Conservation (phyloP, 768 basidiomycete genomes). For the Tulasnella sp. region DNA sequence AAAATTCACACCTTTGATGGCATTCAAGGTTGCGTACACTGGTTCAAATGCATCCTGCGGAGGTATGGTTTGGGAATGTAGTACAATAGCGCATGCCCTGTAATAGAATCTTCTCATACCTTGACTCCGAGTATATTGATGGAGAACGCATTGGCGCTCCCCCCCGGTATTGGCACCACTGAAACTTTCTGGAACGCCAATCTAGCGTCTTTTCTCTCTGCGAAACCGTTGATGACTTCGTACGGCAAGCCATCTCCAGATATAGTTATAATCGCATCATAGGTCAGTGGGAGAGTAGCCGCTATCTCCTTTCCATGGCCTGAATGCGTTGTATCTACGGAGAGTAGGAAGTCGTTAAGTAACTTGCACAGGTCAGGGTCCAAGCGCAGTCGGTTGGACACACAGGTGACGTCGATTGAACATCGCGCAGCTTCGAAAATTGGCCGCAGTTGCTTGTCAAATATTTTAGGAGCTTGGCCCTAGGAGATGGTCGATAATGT, state of each 20-base stretch:
- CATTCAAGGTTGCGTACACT: slow-evolving; percentile 61
- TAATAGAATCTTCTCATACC: slow-evolving; percentile 29
- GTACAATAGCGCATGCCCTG: neutral
- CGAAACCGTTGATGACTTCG: slow-evolving; percentile 76
- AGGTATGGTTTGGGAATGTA: slow-evolving; percentile 1
- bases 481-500: slow-evolving; percentile 23
- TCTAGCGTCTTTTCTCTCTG: slow-evolving; percentile 46
- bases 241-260: slow-evolving; percentile 80
- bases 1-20: slow-evolving; percentile 68
- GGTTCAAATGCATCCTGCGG: slow-evolving; percentile 57
- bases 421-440: slow-evolving; percentile 60
- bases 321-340: slow-evolving; percentile 47
- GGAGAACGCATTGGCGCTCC: slow-evolving; percentile 68
- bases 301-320: slow-evolving; percentile 60
- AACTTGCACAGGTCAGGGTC: too few relatives aligned
- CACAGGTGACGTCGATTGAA: slow-evolving; percentile 49
- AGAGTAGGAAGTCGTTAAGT: neutral
- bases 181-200: slow-evolving; percentile 52
- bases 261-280: slow-evolving; percentile 61
- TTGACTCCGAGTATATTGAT: slow-evolving; percentile 63
- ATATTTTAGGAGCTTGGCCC: slow-evolving; percentile 51
- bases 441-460: slow-evolving; percentile 51
- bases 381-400: slow-evolving; percentile 22
- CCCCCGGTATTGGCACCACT: slow-evolving; percentile 67
- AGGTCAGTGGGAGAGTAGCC: slow-evolving; percentile 43